Base-by-base conservation (phyloP, 1,139 yeast genomes). In the Torulaspora pretoriensis region DNA sequence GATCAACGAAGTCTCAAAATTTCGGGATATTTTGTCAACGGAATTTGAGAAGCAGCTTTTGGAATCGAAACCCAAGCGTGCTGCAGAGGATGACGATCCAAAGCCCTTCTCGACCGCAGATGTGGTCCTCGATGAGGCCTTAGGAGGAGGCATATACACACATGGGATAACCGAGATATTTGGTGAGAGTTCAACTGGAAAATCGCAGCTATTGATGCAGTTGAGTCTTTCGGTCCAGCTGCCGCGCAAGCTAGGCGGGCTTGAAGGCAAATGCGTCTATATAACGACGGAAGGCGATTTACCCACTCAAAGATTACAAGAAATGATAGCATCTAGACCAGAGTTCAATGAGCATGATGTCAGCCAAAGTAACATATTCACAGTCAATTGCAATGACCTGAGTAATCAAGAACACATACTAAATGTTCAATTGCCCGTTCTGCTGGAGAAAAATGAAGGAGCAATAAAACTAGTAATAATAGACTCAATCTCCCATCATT, bases 401-500 rank as follows among this genome's bases (percentile, higher is more conserved):
- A 89, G 84, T 43, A 74, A 76, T 39, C 89, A 84, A 56, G 88
- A 86, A 51, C 94, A 85, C 56, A 78, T 87, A 10, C 49, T 89
- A 4, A 74, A 71, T 49, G 82, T 83, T 16, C 95, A 86, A 56
- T 66, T 89, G 3, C 95, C 95, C 0, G 64, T 73, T 1, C 61
- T 79, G 34, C 59, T 81, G 8, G 67, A 71, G 24, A 61, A 73
- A 36, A 68, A 71, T 38, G 53, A 59, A 8, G 63, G 64, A 3
- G 59, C 68, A 2, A 71, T 79, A 2, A 81, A 77, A 35, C 56
- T 84, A 16, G 69, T 89, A 0, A 71, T 87, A 0, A 72, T 89
- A 8, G 97, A 89, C 63, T 84, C 95, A 29, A 79, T 89, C n/a
- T 87, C 96, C 0, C 94, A 88, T 51, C 96, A 87, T 60, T 68